A percentile compares a stretch with the other conserved stretches of the same genome.
These are phyloP conservation scores for Podaxis sp. DNA, from an alignment of 768 basidiomycete species.

Conservation along the genomic window DNA sequence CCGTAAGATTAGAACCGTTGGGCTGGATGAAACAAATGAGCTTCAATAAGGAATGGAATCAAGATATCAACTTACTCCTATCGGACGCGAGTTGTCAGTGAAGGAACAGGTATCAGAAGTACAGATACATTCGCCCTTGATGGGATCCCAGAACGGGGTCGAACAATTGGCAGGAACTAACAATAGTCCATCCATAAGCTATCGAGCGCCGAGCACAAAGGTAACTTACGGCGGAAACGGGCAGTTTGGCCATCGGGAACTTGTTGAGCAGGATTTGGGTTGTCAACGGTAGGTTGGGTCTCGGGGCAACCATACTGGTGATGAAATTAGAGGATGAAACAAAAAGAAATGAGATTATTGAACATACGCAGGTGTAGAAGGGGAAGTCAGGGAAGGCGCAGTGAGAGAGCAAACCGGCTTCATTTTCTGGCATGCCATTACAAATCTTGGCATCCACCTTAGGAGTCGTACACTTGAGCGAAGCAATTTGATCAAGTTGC, in stretches of 20 bases:
- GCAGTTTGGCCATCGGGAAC: conserved; percentile 36
- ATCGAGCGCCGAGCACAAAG: not conserved
- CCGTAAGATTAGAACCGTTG: conserved; percentile 13
- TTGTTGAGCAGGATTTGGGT: conserved; percentile 67
- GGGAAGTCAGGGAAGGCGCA: conserved; percentile 74
- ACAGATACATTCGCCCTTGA: conserved; percentile 62
- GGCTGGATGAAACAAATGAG: conserved; percentile 7
- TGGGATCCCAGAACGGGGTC: conserved; percentile 80
- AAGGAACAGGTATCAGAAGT: conserved; percentile 53
- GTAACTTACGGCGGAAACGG: conserved; percentile 51
- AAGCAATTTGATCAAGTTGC: conserved; percentile 46
- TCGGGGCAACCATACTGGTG: conserved; percentile 71
- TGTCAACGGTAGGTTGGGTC: conserved; percentile 42
- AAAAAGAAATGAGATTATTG: not conserved
- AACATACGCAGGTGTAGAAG: conserved; percentile 71
- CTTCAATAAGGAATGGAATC: not conserved
- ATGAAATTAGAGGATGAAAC: not conserved
- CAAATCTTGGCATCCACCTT: conserved; percentile 63
- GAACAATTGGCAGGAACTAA: conserved; percentile 68
- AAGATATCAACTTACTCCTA: conserved; percentile 12
- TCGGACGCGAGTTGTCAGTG: conserved; percentile 47
- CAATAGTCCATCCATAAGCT: not conserved
- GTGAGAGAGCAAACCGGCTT: conserved; percentile 53
- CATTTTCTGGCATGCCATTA: conserved; percentile 70
- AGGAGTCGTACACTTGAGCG: conserved; percentile 64